These are phyloP conservation scores for Dothideomycetes sp. DNA, from an alignment of 2,329 filamentous ascomycete species.

Conservation along the genomic window DNA sequence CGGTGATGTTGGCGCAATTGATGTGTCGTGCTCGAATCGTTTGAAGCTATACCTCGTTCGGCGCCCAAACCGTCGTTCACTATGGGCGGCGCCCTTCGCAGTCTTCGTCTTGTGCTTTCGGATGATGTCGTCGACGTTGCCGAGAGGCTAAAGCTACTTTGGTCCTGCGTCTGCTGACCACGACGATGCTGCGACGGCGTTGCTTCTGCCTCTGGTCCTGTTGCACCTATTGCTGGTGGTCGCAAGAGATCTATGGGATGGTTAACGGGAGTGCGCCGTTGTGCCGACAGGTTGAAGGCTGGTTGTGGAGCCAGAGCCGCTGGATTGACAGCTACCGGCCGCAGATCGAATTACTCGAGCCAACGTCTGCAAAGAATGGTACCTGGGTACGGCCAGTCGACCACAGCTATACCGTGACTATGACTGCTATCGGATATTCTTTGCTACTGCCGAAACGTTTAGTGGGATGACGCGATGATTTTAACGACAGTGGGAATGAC, in stretches of 20 bases:
- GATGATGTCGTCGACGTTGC: conserved; percentile 45
- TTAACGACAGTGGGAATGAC: too few species aligned
- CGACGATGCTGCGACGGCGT: conserved; percentile 20
- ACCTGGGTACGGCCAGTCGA: background rate
- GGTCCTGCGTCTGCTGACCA: conserved; percentile 19
- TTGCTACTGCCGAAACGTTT: background rate
- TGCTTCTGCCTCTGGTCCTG: conserved; percentile 40
- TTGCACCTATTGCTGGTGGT: conserved; percentile 33
- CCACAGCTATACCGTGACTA: background rate
- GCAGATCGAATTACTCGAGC: conserved; percentile 4
- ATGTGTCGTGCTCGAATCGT: conserved; percentile 15
- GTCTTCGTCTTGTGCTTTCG: conserved; percentile 39
- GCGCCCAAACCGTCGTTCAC: conserved; percentile 34
- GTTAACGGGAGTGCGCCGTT: conserved; percentile 24
- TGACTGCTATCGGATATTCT: background rate
- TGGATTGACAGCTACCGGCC: conserved; percentile 9
- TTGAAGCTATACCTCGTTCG: conserved; percentile 16
- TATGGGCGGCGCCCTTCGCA: conserved; percentile 46
- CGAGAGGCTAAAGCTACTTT: conserved; percentile 8
- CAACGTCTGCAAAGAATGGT: background rate
- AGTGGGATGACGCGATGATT: conserved; percentile 7
- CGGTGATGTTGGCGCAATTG: conserved; percentile 26
- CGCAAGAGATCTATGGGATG: conserved; percentile 47
- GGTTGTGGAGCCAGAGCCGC: conserved; percentile 10
- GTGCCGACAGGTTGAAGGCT: conserved; percentile 13